Evolutionary conservation across 768 basidiomycete species (phyloP).

Genomic region (Pisolithus marmoratus): DNA sequence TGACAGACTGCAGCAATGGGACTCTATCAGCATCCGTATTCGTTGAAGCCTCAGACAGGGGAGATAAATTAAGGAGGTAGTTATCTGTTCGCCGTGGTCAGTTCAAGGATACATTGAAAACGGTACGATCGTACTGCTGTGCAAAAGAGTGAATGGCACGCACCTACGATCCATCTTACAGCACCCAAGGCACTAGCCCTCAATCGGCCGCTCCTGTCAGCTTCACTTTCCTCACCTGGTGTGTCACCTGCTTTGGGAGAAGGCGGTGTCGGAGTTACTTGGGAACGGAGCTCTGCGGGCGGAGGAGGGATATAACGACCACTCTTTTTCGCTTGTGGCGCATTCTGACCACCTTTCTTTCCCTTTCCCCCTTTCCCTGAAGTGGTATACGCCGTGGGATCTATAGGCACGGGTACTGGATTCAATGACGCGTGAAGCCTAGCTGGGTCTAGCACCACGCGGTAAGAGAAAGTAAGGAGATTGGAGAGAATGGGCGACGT

Average conservation of each 20-base stretch:
- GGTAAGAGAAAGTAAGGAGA: slow-evolving; percentile 48
- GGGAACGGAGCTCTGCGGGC: slow-evolving; percentile 26
- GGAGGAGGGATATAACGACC: slow-evolving; percentile 28
- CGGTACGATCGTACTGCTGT: neutral
- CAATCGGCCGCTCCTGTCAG: slow-evolving; percentile 65
- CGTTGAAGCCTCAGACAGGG: neutral
- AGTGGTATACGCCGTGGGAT: neutral
- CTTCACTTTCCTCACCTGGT: slow-evolving; percentile 56
- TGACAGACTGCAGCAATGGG: slow-evolving; percentile 1
- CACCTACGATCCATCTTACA: slow-evolving; percentile 59
- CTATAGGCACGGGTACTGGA: slow-evolving; percentile 35
- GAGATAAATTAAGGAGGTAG: neutral
- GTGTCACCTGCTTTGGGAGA: slow-evolving; percentile 20
- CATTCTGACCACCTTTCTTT: neutral
- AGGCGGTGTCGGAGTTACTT: slow-evolving; percentile 15
- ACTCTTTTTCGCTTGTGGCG: slow-evolving; percentile 26
- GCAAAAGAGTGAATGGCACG: slow-evolving; percentile 16
- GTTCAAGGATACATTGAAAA: neutral
- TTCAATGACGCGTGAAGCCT: slow-evolving; percentile 57
- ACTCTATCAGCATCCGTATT: neutral
- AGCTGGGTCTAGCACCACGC: slow-evolving; percentile 54
- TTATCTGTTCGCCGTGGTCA: neutral
- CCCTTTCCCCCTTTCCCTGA: neutral
- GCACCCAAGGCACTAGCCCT: slow-evolving; percentile 65
- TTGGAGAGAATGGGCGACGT: slow-evolving; percentile 26